Evolutionary conservation across 768 basidiomycete species (phyloP).

Genomic region (Kwoniella heveanensis): DNA sequence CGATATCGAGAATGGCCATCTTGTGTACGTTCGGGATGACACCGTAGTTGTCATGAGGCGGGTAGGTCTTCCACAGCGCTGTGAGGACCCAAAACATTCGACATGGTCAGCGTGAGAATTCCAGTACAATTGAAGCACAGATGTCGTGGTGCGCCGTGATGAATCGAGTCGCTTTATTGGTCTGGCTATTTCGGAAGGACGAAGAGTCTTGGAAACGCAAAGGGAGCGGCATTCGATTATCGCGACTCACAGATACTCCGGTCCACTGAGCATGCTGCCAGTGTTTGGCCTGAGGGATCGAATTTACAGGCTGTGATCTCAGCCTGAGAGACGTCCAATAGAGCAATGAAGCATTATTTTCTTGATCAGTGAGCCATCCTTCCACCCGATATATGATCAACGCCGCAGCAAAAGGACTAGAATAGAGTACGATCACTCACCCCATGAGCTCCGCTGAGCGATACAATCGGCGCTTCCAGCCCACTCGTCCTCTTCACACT

Average conservation of each 20-base stretch:
- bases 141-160: too few relatives aligned
- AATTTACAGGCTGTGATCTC: constrained; percentile 93
- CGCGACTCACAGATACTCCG: constrained; percentile 85
- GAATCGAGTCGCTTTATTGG: too few relatives aligned
- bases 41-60: constrained; percentile 91
- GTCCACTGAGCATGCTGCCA: constrained; percentile 90
- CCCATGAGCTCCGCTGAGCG: constrained; percentile 80
- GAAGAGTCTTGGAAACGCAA: too few relatives aligned
- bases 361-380: too few relatives aligned
- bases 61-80: constrained; percentile 89
- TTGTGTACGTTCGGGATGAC: constrained; percentile 80
- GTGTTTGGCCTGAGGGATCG: constrained; percentile 88
- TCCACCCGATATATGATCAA: too few relatives aligned
- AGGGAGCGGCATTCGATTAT: too few relatives aligned
- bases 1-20: constrained; percentile 87
- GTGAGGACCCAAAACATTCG: neutral
- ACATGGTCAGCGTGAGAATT: too few relatives aligned
- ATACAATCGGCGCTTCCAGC: constrained; percentile 90
- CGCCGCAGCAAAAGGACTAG: too few relatives aligned
- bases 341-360: too few relatives aligned
- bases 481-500: constrained; percentile 89
- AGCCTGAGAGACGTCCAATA: constrained; percentile 60
- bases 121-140: too few relatives aligned
- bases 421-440: too few relatives aligned
- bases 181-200: too few relatives aligned